A percentile compares a stretch with the other conserved stretches of the same genome.
Conservation (phyloP, 2,329 filamentous ascomycete species). For the Monosporascus sp. region DNA sequence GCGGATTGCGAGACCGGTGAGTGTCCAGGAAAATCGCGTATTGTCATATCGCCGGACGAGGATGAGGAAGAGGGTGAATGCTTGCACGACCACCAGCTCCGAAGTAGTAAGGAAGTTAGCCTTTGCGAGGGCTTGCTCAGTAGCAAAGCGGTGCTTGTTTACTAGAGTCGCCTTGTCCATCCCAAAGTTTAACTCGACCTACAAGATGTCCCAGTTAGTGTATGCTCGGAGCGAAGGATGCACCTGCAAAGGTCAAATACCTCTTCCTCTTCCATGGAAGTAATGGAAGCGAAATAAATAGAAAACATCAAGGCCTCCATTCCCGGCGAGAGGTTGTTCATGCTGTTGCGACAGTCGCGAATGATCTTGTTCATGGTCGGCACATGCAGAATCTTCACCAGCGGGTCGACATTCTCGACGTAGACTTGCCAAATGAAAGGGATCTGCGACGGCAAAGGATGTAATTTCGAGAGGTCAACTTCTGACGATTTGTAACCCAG, state of each 20-base stretch:
- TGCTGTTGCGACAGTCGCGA: slow-evolving; percentile 53
- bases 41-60: slow-evolving; percentile 47
- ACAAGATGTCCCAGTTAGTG: slow-evolving; percentile 9
- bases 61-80: slow-evolving; percentile 53
- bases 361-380: slow-evolving; percentile 60
- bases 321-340: slow-evolving; percentile 49
- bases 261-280: slow-evolving; percentile 55
- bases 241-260: slow-evolving; percentile 28
- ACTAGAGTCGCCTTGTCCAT: slow-evolving; percentile 38
- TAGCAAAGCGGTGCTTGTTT: slow-evolving; percentile 45
- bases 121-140: slow-evolving; percentile 56
- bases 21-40: slow-evolving; percentile 53
- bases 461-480: slow-evolving; percentile 58
- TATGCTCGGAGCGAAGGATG: neutral
- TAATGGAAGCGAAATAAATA: slow-evolving; percentile 54
- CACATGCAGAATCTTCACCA: slow-evolving; percentile 66
- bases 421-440: slow-evolving; percentile 65
- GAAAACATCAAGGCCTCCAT: slow-evolving; percentile 61
- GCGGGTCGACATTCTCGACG: slow-evolving; percentile 67
- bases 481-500: slow-evolving; percentile 68
- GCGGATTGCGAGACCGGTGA: slow-evolving; percentile 56
- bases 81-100: slow-evolving; percentile 55
- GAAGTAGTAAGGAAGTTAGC: slow-evolving; percentile 56
- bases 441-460: slow-evolving; percentile 61
- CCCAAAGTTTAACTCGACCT: slow-evolving; percentile 48